Conservation (phyloP, 2,329 filamentous ascomycete species). For the Pseudogymnoascus sp. region DNA sequence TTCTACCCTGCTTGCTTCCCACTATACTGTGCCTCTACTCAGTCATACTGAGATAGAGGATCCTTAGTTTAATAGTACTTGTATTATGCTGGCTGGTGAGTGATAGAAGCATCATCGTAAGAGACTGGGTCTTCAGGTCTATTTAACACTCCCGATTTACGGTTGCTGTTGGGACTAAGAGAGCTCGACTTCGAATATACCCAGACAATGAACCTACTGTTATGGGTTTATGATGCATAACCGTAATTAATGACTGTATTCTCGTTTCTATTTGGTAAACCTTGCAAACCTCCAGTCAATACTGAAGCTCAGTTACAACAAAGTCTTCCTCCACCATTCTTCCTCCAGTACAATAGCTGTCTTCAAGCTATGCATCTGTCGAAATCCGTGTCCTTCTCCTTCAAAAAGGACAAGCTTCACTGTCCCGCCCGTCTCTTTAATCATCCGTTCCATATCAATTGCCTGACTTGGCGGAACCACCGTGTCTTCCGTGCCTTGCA, state of each 20-base stretch:
- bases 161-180: background rate
- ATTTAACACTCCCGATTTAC: slow-evolving; percentile 14
- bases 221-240: no score
- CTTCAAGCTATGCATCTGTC: slow-evolving; percentile 33
- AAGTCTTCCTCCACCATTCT: slow-evolving; percentile 21
- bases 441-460: slow-evolving; percentile 41
- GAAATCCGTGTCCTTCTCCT: slow-evolving; percentile 45
- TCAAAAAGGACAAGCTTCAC: slow-evolving; percentile 41
- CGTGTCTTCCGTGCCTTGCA: slow-evolving; percentile 48
- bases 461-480: slow-evolving; percentile 53
- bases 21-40: no score
- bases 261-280: no score
- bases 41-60: no score
- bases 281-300: no score
- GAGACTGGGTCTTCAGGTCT: no score
- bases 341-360: slow-evolving; percentile 32
- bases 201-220: no score
- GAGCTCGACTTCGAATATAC: no score
- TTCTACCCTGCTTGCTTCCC: no score
- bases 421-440: slow-evolving; percentile 34
- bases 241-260: no score
- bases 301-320: no score
- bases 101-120: no score
- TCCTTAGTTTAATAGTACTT: background rate
- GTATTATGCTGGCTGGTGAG: background rate